A percentile compares a stretch with the other conserved stretches of the same genome.
phyloP scores from a whole-genome alignment of 345 rosid genomes.

The Abelmoschus esculentus region DNA sequence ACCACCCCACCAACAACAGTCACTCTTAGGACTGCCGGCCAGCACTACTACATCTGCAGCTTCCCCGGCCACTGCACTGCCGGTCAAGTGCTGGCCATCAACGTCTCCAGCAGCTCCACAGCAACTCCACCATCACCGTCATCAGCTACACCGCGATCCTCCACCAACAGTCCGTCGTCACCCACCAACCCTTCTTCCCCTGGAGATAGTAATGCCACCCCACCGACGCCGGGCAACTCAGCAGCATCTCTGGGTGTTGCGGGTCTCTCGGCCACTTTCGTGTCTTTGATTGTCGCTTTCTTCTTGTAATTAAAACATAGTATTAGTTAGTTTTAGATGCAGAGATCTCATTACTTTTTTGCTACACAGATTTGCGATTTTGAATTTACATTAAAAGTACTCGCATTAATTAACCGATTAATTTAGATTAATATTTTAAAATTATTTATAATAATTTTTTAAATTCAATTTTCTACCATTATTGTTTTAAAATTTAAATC shows the following conservation, averaged over 20 bases:
- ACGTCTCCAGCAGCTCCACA: constrained; percentile 13
- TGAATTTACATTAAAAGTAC: no score
- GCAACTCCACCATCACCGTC: constrained; percentile 8
- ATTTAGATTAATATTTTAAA: no score
- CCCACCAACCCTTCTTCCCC: constrained; percentile 15
- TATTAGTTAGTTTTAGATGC: neutral
- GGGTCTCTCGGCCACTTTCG: constrained; percentile 21
- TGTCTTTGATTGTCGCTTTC: constrained; percentile 25
- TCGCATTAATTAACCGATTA: no score
- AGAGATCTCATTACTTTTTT: constrained; percentile 6
- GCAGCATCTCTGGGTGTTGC: constrained; percentile 31
- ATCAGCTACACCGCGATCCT: constrained; percentile 1
- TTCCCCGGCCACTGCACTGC: constrained; percentile 23
- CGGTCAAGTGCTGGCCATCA: constrained; percentile 25
- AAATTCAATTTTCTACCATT: no score
- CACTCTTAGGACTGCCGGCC: constrained; percentile 28
- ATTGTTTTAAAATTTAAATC: no score
- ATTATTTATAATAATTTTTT: no score
- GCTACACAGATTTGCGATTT: no score
- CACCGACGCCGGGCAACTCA: constrained; percentile 33
- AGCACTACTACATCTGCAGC: constrained; percentile 33
- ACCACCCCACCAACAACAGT: constrained; percentile 29
- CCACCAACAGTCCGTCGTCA: no score
- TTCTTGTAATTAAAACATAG: constrained; percentile 16
- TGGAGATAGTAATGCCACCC: constrained; percentile 5